These are phyloP conservation scores for Penicillium sp. DNA, from an alignment of 2,329 filamentous ascomycete genomes.

Conservation along the genomic window DNA sequence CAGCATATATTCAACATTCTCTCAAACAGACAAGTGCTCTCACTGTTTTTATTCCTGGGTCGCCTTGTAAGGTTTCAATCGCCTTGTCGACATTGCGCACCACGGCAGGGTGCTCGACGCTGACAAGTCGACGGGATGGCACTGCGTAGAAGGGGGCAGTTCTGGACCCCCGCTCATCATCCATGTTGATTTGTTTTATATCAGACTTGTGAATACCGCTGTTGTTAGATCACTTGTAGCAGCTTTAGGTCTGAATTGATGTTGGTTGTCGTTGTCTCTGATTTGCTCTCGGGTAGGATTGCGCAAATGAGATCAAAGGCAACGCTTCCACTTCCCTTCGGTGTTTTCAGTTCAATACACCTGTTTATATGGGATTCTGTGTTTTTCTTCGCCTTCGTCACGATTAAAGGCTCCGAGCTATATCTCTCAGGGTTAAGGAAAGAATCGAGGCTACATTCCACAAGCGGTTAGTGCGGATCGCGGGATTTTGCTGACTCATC, in stretches of 20 bases:
- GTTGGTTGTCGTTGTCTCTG: neutral
- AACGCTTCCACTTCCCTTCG: neutral
- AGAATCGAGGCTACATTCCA: slow-evolving; percentile 13
- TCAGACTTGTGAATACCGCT: neutral
- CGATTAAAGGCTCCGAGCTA: neutral
- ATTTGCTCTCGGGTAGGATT: neutral
- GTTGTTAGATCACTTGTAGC: slow-evolving; percentile 2
- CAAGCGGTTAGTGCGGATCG: slow-evolving; percentile 6
- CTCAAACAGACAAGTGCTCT: neutral
- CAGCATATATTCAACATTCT: slow-evolving; percentile 4
- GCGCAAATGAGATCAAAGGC: neutral
- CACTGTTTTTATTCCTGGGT: slow-evolving; percentile 54
- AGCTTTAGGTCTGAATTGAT: neutral
- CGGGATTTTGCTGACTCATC: slow-evolving; percentile 4
- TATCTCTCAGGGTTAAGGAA: neutral
- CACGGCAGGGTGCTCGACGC: slow-evolving; percentile 66
- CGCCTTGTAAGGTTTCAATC: slow-evolving; percentile 60
- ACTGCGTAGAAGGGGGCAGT: slow-evolving; percentile 52
- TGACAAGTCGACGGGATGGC: slow-evolving; percentile 53
- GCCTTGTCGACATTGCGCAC: slow-evolving; percentile 63
- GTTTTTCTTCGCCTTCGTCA: neutral
- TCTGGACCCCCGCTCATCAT: slow-evolving; percentile 19
- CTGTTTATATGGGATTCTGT: neutral
- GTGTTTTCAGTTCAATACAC: neutral
- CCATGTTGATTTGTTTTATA: slow-evolving; percentile 16